Base-by-base conservation (phyloP, 2,329 filamentous ascomycete genomes). In the Penicillium sp. region DNA sequence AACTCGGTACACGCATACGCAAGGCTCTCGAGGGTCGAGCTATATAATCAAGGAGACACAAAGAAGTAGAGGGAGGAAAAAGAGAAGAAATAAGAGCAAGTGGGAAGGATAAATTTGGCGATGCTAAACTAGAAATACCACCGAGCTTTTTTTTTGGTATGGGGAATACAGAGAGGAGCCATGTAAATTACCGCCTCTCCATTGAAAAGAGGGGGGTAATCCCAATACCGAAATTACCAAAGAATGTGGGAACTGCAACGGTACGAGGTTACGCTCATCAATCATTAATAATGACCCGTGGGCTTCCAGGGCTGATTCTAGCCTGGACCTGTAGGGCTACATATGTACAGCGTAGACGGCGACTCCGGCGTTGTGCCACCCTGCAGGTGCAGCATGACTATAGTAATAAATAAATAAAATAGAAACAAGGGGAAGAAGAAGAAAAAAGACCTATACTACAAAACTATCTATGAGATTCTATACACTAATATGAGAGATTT, bases 71-170 rank as follows among this genome's bases (percentile, higher is more conserved):
- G 47, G n/a, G 43, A 52, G 24, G 24, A 8, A 27, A 27, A 27
- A 27, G 24, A 44, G 52, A 54, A 56, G 43, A 43, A 42, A 50
- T 42, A 39, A 39, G 54, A 44, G 13, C 47, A 45, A 51, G 48
- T 47, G 43, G 54, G 36, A 57, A 55, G 59, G 56, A 56, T 61
- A 61, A 63, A 62, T 59, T 61, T 65, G 62, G 59, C 61, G 61
- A 65, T 65, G 52, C 52, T 61, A 29, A 47, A 47, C 36, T 50
- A 61, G 60, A 59, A 62, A 61, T 62, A 62, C 56, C 47, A 59
- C 49, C 47, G 42, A 49, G 45, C 43, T 32, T 22, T 49, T 52
- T 34, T 24, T 22, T 47, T 36, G 11, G 34, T 59, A 59, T 38
- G 55, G 52, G 39, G 43, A 47, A 55, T 58, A 58, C 51, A 45